Conservation (phyloP, 768 basidiomycete species). For the Mycena leptocephala region DNA sequence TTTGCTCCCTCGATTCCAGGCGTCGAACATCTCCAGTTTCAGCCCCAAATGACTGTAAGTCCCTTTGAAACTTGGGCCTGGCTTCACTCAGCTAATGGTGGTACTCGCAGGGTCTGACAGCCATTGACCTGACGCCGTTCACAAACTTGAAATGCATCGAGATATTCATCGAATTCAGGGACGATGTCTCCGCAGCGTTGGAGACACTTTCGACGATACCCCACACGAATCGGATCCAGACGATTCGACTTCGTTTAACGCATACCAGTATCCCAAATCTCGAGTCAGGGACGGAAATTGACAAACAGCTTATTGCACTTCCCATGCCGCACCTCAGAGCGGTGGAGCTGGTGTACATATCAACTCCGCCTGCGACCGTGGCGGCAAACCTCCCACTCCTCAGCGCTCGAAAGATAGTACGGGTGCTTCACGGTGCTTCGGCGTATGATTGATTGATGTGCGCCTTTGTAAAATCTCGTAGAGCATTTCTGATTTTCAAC, state of each 20-base stretch:
- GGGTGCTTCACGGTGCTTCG: neutral
- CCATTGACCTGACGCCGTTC: conserved; percentile 10
- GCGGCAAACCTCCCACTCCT: neutral
- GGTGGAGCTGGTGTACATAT: conserved; percentile 18
- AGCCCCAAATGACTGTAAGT: neutral
- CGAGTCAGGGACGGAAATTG: neutral
- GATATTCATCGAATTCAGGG: conserved; percentile 1
- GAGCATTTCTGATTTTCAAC: neutral
- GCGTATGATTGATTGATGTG: neutral
- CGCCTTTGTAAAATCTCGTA: no score
- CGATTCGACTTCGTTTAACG: conserved; percentile 1
- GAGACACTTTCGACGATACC: neutral
- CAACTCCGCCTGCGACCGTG: neutral
- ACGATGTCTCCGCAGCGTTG: neutral
- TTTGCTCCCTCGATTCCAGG: conserved; percentile 1
- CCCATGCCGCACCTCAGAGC: neutral
- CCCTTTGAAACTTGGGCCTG: neutral
- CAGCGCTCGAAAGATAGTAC: neutral
- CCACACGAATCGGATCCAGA: neutral
- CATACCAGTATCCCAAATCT: neutral
- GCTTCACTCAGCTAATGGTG: neutral
- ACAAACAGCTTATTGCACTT: neutral
- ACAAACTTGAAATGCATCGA: conserved; percentile 4
- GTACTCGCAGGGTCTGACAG: neutral
- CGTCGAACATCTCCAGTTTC: conserved; percentile 24